Conservation (phyloP, 1,284 basidiomycete species). For the Afroboletus lepidellus region DNA sequence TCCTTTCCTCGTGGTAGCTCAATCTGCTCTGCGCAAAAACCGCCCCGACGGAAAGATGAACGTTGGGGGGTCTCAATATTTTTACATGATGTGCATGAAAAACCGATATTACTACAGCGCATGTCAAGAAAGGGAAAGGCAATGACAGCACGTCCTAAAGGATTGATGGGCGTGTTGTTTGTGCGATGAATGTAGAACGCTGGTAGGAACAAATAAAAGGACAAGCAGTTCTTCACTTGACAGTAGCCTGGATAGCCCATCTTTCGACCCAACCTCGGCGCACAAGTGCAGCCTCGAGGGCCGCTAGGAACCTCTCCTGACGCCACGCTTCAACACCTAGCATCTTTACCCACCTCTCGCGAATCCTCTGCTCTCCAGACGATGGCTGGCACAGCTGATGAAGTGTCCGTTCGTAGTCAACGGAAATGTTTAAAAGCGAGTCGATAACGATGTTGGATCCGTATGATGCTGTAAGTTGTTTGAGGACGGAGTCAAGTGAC, state of each 20-base stretch:
- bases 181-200: neutral
- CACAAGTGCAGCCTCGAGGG: constrained; percentile 55
- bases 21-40: too few relatives aligned
- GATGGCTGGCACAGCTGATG: constrained; percentile 27
- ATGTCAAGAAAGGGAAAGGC: neutral
- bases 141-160: neutral
- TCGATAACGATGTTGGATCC: constrained; percentile 39
- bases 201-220: neutral
- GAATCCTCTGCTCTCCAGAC: constrained; percentile 28
- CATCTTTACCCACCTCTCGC: constrained; percentile 32
- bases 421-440: constrained; percentile 45
- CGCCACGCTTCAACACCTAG: constrained; percentile 45
- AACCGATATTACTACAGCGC: neutral
- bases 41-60: too few relatives aligned
- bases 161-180: neutral
- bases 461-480: constrained; percentile 25
- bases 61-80: neutral
- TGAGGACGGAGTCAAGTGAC: constrained; percentile 23
- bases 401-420: constrained; percentile 32
- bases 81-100: neutral
- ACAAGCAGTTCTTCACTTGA: constrained; percentile 9
- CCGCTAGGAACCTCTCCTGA: constrained; percentile 45
- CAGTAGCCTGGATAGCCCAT: constrained; percentile 35
- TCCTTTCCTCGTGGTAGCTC: neutral
- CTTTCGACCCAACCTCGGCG: constrained; percentile 37